Base-by-base conservation (phyloP, 2,329 filamentous ascomycete species). In the Sporothrix phasma region DNA sequence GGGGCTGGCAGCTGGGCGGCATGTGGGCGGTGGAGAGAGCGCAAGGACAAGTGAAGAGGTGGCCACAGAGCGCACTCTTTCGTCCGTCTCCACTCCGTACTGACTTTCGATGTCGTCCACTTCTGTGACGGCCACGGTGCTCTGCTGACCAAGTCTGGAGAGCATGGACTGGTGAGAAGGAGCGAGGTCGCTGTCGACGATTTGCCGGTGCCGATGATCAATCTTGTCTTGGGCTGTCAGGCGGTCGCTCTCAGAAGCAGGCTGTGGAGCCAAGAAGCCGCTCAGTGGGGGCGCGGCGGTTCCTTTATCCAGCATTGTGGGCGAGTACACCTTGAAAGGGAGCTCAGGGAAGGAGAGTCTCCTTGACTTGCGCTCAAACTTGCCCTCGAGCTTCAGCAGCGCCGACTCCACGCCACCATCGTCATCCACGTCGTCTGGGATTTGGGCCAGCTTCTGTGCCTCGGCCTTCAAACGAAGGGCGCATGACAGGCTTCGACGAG, bases 331-430 rank as follows among this genome's bases (percentile, higher is more conserved):
- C 22, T 39, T 60, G 10, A 49, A 39, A 1, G 45, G 47, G 1
- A 61, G 47, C 10, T 63, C 63, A 0, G 43, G 17, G 11, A 78
- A 77, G 15, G 75, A 79, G 13, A 78, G 71, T 61, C 74, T 76
- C 31, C 73, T 73, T 0, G 73, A 67, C 69, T 74, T 84, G 69
- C 81, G 86, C 72, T 88, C 82, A 69, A 88, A 94, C 69, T 85
- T 93, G 10, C 94, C 94, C 76, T 99, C 94, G 0, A 99, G 81
- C 71, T 97, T 99, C 69, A 92, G 76, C 60, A 99, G 75, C 0
- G 94, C 90, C n/a, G 92, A 92, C 72, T 97, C 94, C 29, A 97
- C 87, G 13, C 93, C 93, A 6, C 91, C 91, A 71, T 95, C 90
- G 53, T 88, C 87, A 66, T 87, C 83, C 17, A 78, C 73, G 43